Percentiles rank a stretch among this genome's conserved stretches.
These are phyloP conservation scores for Metschnikowia lunata DNA, from an alignment of 805 yeast genomes.

Conservation along the genomic window DNA sequence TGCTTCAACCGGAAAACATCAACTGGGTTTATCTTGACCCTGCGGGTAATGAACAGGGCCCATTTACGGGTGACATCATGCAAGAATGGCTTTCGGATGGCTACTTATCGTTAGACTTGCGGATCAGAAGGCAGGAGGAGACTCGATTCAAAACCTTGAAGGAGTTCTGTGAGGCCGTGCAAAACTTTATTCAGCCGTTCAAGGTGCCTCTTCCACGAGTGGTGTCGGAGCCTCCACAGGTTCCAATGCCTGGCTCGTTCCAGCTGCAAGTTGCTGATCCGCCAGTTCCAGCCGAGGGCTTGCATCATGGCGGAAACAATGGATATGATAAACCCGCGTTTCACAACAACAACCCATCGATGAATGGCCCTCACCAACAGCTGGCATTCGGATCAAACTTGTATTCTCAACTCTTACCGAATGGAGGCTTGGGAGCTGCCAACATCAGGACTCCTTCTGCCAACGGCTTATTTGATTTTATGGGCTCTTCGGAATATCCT, in stretches of 20 bases:
- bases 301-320: neutral
- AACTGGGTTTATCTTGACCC: constrained; percentile 76
- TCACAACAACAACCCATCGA: constrained; percentile 1
- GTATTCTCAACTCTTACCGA: constrained; percentile 29
- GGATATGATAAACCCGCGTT: constrained; percentile 1
- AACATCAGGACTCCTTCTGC: constrained; percentile 21
- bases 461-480: constrained; percentile 16
- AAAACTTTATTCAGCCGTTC: constrained; percentile 57
- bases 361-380: constrained; percentile 10
- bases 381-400: constrained; percentile 15
- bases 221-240: constrained; percentile 1
- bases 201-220: constrained; percentile 47
- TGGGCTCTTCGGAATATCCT: constrained; percentile 14
- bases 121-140: constrained; percentile 58
- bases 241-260: constrained; percentile 4
- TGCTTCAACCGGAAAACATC: constrained; percentile 28
- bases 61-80: constrained; percentile 71
- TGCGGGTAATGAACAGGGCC: constrained; percentile 70
- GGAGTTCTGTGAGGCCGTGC: constrained; percentile 47
- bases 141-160: constrained; percentile 45
- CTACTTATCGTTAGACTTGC: constrained; percentile 52
- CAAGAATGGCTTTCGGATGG: constrained; percentile 68
- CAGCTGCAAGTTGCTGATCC: constrained; percentile 4
- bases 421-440: constrained; percentile 26
- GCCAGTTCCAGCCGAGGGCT: constrained; percentile 1